A percentile compares a stretch with the other conserved stretches of the same genome.
Conservation (phyloP, 2,329 filamentous ascomycete species). For the Metarhizium sp. region DNA sequence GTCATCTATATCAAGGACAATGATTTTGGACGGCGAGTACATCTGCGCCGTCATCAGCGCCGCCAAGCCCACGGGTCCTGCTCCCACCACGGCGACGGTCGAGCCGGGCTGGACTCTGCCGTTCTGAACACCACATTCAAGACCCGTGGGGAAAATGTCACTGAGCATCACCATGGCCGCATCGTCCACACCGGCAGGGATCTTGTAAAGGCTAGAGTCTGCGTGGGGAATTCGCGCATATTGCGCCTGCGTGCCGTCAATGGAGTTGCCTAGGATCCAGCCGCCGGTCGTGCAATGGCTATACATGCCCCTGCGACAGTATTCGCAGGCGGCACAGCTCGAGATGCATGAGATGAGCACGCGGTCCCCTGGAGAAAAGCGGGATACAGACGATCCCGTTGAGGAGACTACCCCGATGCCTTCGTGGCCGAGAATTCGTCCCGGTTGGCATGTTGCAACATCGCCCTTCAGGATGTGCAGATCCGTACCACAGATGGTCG, state of each 20-base stretch:
- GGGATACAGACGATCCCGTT: conserved; percentile 33
- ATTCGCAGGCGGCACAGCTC: conserved; percentile 39
- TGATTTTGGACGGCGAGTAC: conserved; percentile 40
- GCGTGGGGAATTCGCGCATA: conserved; percentile 44
- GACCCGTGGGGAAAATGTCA: conserved; percentile 47
- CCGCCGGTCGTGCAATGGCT: conserved; percentile 44
- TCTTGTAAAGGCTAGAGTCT: conserved; percentile 34
- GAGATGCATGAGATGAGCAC: conserved; percentile 44
- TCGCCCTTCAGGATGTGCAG: conserved; percentile 47
- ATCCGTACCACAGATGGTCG: conserved; percentile 45
- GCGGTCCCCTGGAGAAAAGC: conserved; percentile 37
- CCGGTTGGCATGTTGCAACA: conserved; percentile 35
- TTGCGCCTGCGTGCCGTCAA: conserved; percentile 48
- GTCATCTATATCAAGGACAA: conserved; percentile 41
- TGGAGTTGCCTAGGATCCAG: conserved; percentile 43
- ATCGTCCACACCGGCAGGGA: conserved; percentile 32
- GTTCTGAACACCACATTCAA: conserved; percentile 44
- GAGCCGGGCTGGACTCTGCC: conserved; percentile 40
- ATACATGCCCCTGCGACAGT: conserved; percentile 40
- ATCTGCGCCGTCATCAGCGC: conserved; percentile 44
- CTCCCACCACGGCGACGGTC: conserved; percentile 44
- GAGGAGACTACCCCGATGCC: conserved; percentile 39
- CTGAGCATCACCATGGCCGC: conserved; percentile 38
- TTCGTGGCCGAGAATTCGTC: conserved; percentile 42
- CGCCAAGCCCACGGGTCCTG: conserved; percentile 46